These are phyloP conservation scores for Penicillium alfredii DNA, from an alignment of 495 filamentous ascomycete species.

Conservation along the genomic window DNA sequence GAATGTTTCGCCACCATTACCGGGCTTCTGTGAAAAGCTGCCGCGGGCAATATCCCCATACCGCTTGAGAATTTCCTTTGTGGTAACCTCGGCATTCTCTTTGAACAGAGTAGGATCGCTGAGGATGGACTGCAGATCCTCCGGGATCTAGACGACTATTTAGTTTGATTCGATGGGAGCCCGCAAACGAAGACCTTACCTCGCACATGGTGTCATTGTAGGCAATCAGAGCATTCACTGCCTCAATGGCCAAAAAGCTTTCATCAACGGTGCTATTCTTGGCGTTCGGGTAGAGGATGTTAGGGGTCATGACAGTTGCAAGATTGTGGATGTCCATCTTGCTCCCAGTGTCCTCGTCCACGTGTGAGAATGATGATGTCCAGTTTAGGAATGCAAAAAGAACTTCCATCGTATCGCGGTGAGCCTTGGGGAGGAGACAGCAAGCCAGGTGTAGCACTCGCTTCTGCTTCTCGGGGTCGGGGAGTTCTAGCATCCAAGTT, in stretches of 20 bases:
- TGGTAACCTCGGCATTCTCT: constrained; percentile 78
- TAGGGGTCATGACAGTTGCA: constrained; percentile 96
- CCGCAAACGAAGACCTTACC: constrained; percentile 55
- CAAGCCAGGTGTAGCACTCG: constrained; percentile 86
- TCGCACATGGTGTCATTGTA: constrained; percentile 96
- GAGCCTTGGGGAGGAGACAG: constrained; percentile 86
- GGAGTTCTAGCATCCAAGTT: constrained; percentile 55
- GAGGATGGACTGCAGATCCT: constrained; percentile 80
- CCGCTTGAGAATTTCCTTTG: constrained; percentile 91
- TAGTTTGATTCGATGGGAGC: no score
- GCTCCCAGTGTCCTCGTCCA: constrained; percentile 85
- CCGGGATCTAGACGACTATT: constrained; percentile 95
- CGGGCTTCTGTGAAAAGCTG: constrained; percentile 51
- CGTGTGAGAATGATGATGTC: constrained; percentile 93
- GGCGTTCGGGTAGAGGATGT: constrained; percentile 75
- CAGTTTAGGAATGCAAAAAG: constrained; percentile 96
- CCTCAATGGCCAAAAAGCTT: constrained; percentile 88
- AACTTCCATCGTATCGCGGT: constrained; percentile 92
- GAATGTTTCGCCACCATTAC: constrained; percentile 51
- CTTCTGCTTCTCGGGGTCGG: constrained; percentile 72
- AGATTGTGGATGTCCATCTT: constrained; percentile 99
- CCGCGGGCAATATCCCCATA: constrained; percentile 69
- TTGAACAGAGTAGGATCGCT: constrained; percentile 77
- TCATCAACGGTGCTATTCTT: constrained; percentile 66
- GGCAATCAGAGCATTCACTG: constrained; percentile 80